phyloP scores from a whole-genome alignment of 2,329 filamentous ascomycete species.

The Mycosphaerella sp. region DNA sequence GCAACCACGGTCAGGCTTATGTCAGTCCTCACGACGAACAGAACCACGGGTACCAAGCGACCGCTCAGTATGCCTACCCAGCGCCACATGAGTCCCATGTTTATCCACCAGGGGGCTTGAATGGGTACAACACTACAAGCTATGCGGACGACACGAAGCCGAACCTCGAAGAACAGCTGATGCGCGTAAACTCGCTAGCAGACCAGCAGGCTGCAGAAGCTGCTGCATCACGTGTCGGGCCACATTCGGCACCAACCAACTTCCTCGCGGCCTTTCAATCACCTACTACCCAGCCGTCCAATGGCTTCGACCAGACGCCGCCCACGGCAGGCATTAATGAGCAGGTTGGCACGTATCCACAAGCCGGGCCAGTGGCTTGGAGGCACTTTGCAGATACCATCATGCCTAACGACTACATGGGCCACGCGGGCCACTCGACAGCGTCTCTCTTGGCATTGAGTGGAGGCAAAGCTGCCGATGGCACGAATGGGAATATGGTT shows the following conservation, averaged over 20 bases:
- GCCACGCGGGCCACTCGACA: slow-evolving; percentile 15
- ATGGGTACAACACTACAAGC: slow-evolving; percentile 13
- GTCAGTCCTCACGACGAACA: slow-evolving; percentile 20
- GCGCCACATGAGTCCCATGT: slow-evolving; percentile 13
- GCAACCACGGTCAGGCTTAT: slow-evolving; percentile 16
- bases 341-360: slow-evolving; percentile 8
- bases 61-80: slow-evolving; percentile 12
- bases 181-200: slow-evolving; percentile 14
- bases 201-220: slow-evolving; percentile 8
- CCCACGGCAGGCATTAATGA: slow-evolving; percentile 13
- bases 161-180: slow-evolving; percentile 21
- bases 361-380: slow-evolving; percentile 29
- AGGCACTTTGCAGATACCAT: slow-evolving; percentile 30
- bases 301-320: slow-evolving; percentile 11
- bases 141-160: slow-evolving; percentile 21
- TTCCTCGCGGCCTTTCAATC: slow-evolving; percentile 21
- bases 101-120: slow-evolving; percentile 10
- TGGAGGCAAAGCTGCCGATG: slow-evolving; percentile 12
- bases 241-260: slow-evolving; percentile 13
- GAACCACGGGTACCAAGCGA: slow-evolving; percentile 14
- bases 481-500: slow-evolving; percentile 7
- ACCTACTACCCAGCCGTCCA: slow-evolving; percentile 9
- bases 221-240: slow-evolving; percentile 1
- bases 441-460: slow-evolving; percentile 15
- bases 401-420: slow-evolving; percentile 18